These are phyloP conservation scores for Linum lewisii DNA, from an alignment of 345 rosid species.

Conservation along the genomic window DNA sequence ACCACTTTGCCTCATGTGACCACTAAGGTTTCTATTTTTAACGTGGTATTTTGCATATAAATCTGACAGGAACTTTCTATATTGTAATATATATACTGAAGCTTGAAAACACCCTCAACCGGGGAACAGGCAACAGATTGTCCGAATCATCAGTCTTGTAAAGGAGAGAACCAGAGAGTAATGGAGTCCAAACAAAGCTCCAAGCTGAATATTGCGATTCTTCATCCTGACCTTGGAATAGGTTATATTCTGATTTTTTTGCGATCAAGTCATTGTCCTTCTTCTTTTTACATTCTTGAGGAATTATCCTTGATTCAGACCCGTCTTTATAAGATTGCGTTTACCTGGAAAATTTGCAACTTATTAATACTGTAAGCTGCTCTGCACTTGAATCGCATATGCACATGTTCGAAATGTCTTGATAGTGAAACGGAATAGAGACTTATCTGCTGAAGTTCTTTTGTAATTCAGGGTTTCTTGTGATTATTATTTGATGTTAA, in stretches of 20 bases:
- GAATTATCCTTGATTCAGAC: too few relatives aligned
- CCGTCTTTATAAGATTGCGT: too few relatives aligned
- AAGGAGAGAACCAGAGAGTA: slow-evolving; percentile 5
- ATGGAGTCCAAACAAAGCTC: slow-evolving; percentile 37
- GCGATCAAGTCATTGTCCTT: too few relatives aligned
- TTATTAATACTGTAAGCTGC: too few relatives aligned
- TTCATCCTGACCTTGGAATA: slow-evolving; percentile 88
- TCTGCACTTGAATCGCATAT: too few relatives aligned
- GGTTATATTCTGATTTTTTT: slow-evolving; percentile 28
- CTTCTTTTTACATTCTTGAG: background rate
- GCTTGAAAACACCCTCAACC: background rate
- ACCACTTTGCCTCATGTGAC: too few relatives aligned
- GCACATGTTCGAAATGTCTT: background rate
- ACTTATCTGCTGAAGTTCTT: too few relatives aligned
- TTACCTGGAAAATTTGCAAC: background rate
- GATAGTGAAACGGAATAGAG: background rate
- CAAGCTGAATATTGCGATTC: slow-evolving; percentile 58
- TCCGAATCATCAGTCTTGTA: too few relatives aligned
- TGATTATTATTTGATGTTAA: background rate
- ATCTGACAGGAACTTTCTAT: too few relatives aligned
- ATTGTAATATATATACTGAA: background rate
- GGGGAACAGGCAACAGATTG: background rate
- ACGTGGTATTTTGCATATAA: too few relatives aligned
- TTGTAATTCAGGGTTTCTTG: too few relatives aligned
- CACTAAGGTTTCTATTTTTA: too few relatives aligned